Conservation (phyloP, 768 basidiomycete species). For the Mycena vitilis region DNA sequence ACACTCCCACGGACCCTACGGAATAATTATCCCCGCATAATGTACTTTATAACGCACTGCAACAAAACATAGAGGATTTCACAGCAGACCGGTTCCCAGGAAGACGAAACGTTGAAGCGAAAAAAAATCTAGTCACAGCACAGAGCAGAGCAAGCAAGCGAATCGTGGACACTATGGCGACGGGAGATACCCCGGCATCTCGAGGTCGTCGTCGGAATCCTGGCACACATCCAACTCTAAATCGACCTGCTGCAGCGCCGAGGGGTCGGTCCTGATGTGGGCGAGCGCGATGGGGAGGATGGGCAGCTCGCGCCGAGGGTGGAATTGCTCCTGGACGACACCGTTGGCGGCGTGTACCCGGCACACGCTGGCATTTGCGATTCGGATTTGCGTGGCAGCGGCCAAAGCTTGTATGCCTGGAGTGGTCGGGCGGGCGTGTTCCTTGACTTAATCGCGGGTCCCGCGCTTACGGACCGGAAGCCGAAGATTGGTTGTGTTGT, state of each 20-base stretch:
- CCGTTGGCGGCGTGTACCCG: slow-evolving; percentile 23
- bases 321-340: slow-evolving; percentile 25
- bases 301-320: slow-evolving; percentile 17
- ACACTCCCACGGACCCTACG: slow-evolving; percentile 2
- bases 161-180: background rate
- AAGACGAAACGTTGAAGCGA: no score
- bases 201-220: background rate
- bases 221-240: background rate
- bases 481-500: no score
- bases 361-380: background rate
- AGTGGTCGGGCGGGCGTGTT: no score
- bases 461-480: no score
- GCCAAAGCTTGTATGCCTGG: no score
- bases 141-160: background rate
- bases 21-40: slow-evolving; percentile 15
- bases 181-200: background rate
- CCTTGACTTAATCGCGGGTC: no score
- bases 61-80: slow-evolving; percentile 5
- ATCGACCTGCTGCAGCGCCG: slow-evolving; percentile 11
- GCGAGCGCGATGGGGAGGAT: background rate
- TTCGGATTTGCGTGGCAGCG: background rate
- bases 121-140: no score
- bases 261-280: background rate
- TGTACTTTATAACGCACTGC: slow-evolving; percentile 13
- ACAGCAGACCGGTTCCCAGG: no score